A percentile compares a stretch with the other conserved stretches of the same genome.
phyloP scores from a whole-genome alignment of 257 asterid genomes.

The Galeopsis tetrahit region DNA sequence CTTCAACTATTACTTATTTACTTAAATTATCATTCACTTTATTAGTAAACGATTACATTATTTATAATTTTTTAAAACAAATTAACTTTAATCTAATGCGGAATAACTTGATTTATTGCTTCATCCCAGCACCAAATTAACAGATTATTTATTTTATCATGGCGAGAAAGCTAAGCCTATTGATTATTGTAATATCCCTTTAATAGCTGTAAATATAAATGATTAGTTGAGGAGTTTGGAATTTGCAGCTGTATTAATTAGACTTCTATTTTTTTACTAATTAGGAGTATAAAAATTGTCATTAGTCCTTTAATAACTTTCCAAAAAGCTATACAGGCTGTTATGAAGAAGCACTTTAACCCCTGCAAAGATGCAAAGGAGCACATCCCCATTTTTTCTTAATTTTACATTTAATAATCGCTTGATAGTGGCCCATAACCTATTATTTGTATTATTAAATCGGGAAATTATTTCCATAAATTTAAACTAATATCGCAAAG shows the following conservation, averaged over 20 bases:
- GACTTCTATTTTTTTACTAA: slow-evolving; percentile 1
- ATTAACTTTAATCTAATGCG: too few species aligned
- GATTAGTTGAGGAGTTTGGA: slow-evolving; percentile 21
- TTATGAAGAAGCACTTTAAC: slow-evolving; percentile 31
- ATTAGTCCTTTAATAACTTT: slow-evolving; percentile 41
- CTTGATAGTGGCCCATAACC: slow-evolving; percentile 17
- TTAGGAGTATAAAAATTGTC: slow-evolving; percentile 24
- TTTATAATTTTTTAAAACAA: too few species aligned
- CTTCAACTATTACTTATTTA: too few species aligned
- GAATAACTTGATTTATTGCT: too few species aligned
- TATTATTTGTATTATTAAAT: neutral
- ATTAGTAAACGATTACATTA: too few species aligned
- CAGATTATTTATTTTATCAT: too few species aligned
- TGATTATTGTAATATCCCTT: slow-evolving; percentile 10
- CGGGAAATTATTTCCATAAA: neutral
- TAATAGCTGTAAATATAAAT: slow-evolving; percentile 25
- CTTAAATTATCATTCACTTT: too few species aligned
- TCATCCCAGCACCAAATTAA: too few species aligned
- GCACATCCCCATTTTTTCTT: neutral
- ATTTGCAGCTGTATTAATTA: slow-evolving; percentile 34
- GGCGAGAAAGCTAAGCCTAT: neutral
- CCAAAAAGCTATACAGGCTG: slow-evolving; percentile 42
- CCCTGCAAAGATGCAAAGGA: slow-evolving; percentile 32
- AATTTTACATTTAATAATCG: slow-evolving; percentile 10
- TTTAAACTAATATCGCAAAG: neutral